Evolutionary conservation across 345 rosid species (phyloP).

Genomic region (Arabidopsis suecica): DNA sequence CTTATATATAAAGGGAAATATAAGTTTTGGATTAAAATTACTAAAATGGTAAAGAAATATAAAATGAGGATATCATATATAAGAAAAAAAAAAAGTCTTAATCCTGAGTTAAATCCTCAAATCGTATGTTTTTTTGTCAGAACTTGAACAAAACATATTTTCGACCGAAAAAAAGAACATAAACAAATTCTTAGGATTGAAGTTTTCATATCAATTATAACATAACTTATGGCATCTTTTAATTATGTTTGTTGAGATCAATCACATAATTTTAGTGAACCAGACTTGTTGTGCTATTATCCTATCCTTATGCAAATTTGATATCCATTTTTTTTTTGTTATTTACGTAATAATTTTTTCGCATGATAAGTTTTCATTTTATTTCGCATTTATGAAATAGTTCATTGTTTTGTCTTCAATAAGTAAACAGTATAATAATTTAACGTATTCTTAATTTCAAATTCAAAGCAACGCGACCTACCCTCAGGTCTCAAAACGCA

Average conservation of each 20-base stretch:
- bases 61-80: neutral
- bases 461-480: slow-evolving; percentile 34
- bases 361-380: neutral
- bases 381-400: neutral
- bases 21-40: neutral
- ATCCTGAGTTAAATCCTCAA: neutral
- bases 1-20: neutral
- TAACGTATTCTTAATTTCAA: neutral
- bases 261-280: neutral
- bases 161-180: too few relatives aligned
- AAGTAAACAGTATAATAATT: neutral
- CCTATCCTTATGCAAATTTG: neutral
- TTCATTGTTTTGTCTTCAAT: neutral
- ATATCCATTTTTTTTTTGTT: neutral
- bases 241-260: neutral
- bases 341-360: neutral
- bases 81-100: too few relatives aligned
- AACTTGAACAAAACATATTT: too few relatives aligned
- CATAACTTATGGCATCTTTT: neutral
- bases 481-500: slow-evolving; percentile 39
- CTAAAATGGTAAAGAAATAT: neutral
- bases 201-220: neutral
- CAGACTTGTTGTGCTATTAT: neutral
- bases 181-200: too few relatives aligned
- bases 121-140: neutral